A percentile compares a stretch with the other conserved stretches of the same genome.
phyloP scores from a whole-genome alignment of 2,329 filamentous ascomycete genomes.

The Beauveria varroae region DNA sequence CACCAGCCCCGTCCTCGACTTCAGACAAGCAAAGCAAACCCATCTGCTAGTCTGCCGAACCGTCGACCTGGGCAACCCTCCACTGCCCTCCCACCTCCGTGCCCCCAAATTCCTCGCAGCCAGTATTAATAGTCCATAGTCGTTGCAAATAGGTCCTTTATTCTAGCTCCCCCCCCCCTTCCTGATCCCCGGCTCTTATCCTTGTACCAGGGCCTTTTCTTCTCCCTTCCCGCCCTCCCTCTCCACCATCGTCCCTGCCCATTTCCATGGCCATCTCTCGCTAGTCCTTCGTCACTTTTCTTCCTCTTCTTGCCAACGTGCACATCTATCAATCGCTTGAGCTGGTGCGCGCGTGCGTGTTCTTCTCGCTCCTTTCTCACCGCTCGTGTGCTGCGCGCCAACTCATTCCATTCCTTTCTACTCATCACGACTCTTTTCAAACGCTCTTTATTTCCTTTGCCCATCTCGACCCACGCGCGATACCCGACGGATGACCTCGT shows the following conservation, averaged over 20 bases:
- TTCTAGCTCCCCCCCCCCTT: neutral
- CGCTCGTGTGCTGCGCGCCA: slow-evolving; percentile 12
- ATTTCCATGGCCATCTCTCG: neutral
- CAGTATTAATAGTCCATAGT: neutral
- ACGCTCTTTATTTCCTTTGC: neutral
- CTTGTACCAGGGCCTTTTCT: neutral
- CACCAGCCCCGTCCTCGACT: neutral
- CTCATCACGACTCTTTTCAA: neutral
- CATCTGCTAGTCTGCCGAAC: neutral
- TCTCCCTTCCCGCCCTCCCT: neutral
- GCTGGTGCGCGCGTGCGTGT: slow-evolving; percentile 12
- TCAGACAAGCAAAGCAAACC: neutral
- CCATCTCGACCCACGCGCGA: neutral
- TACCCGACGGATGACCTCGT: neutral
- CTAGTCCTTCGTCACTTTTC: neutral
- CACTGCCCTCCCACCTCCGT: neutral
- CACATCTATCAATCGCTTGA: neutral
- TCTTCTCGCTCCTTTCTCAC: slow-evolving; percentile 2
- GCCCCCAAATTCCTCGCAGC: neutral
- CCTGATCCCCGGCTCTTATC: neutral
- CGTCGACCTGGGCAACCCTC: no score
- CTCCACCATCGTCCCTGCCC: slow-evolving; percentile 5
- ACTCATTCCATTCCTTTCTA: slow-evolving; percentile 4
- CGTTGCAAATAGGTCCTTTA: neutral
- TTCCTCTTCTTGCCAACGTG: slow-evolving; percentile 3